Base-by-base conservation (phyloP, 768 basidiomycete genomes). In the Lactarius akahatsu region DNA sequence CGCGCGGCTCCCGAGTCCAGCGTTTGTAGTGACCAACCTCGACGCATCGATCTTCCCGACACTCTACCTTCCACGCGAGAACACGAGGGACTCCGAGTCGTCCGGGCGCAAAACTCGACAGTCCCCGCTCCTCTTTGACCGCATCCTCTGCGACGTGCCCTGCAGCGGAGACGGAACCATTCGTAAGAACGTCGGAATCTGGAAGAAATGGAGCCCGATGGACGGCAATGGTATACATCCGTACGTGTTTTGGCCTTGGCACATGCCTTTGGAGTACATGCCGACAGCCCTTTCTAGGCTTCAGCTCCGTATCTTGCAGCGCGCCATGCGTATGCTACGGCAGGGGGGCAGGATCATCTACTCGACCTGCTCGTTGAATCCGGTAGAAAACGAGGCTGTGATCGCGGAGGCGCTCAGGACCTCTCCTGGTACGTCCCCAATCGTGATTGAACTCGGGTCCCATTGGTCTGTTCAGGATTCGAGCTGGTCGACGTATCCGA, bases 141-240 rank as follows among this genome's bases (percentile, higher is more conserved):
- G 96, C 38, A 96, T 99, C 65, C 77, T 99, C 40, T 96, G 94
- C 59, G 97, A 98, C 75, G 97, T 99, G 10, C 97, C 97, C 10
- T 99, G 97, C 74, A 95, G 92, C 72, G 97, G 97, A 4, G 97
- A 99, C 75, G 97, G 96, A 0, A 99, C 97, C 0, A 76, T 98
- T 64, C 79, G 97, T 68, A 99, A 99, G 81, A 99, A 99, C 74
- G 75, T 91, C 16, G 91, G 88, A 0, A 97, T 99, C 47, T 99
- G 97, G 97, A 91, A 90, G 74, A 82, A 83, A 50, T 99, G 96
- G 96, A 86, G 86, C 54, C 85, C 89, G 15, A 85, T 86, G 75
- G 93, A 96, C 75, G 96, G 91, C 11, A 95, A 96, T 73, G 93
- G 94, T 3, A 76, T 99, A 67, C 97, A 99, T 74, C 78, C 84